phyloP scores from a whole-genome alignment of 164 flowering plant genomes.

The Nelumbo lutea region DNA sequence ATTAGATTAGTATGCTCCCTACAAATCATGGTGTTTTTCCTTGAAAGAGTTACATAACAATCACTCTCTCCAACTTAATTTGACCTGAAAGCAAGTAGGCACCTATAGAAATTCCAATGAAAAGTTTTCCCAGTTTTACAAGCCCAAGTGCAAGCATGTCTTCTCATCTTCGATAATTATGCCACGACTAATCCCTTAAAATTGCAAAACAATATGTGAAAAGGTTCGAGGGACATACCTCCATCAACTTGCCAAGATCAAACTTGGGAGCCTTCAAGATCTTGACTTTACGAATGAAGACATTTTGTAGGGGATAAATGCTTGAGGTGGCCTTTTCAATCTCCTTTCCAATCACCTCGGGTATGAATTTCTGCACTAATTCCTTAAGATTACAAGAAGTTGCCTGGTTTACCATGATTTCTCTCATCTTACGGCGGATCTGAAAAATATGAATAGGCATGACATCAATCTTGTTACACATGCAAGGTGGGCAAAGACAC shows the following conservation, averaged over 20 bases:
- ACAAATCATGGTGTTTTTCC: too few species aligned
- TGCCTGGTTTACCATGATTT: conserved; percentile 65
- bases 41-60: too few species aligned
- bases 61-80: too few species aligned
- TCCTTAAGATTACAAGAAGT: conserved; percentile 66
- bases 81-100: too few species aligned
- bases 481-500: too few species aligned
- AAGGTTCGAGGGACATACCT: conserved; percentile 29
- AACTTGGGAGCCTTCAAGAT: conserved; percentile 84
- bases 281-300: conserved; percentile 71
- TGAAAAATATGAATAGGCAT: conserved; percentile 12
- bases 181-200: too few species aligned
- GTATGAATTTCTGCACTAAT: conserved; percentile 67
- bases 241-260: conserved; percentile 80
- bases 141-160: too few species aligned
- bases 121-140: too few species aligned
- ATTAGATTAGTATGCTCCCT: too few species aligned
- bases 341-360: conserved; percentile 73
- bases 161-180: background rate
- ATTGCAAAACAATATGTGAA: background rate
- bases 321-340: conserved; percentile 71
- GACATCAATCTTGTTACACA: background rate
- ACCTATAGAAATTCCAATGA: too few species aligned
- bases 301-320: conserved; percentile 72
- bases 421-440: conserved; percentile 81